These are phyloP conservation scores for Stagonosporopsis tanaceti DNA, from an alignment of 2,329 filamentous ascomycete species.

Conservation along the genomic window DNA sequence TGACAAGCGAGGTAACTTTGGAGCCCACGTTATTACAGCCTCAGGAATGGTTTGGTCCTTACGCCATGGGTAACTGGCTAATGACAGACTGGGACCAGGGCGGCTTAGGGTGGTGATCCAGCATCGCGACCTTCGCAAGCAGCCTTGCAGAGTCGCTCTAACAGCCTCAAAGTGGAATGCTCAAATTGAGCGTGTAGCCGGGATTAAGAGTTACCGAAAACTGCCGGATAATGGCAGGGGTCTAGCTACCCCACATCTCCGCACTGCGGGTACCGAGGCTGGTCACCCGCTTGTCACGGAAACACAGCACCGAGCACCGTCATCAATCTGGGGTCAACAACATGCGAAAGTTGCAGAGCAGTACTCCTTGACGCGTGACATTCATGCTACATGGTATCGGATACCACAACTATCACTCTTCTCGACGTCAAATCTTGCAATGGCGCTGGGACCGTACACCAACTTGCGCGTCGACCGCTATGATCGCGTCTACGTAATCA, in stretches of 20 bases:
- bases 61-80: constrained; percentile 44
- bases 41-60: constrained; percentile 40
- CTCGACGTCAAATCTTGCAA: constrained; percentile 14
- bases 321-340: neutral
- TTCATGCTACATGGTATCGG: neutral
- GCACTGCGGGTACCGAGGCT: constrained; percentile 32
- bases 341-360: neutral
- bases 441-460: constrained; percentile 45
- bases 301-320: neutral
- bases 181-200: neutral
- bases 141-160: neutral
- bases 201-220: constrained; percentile 20
- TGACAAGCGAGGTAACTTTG: constrained; percentile 19
- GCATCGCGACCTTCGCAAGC: no score
- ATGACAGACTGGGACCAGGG: constrained; percentile 47
- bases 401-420: neutral
- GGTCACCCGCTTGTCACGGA: neutral
- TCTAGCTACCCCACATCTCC: constrained; percentile 32
- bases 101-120: constrained; percentile 31
- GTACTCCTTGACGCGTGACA: neutral
- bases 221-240: constrained; percentile 11
- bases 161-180: neutral
- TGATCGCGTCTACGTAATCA: constrained; percentile 61
- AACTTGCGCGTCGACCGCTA: constrained; percentile 57
- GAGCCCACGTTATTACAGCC: constrained; percentile 44